These are phyloP conservation scores for Dimocarpus longan DNA, from an alignment of 345 rosid species.

Conservation along the genomic window DNA sequence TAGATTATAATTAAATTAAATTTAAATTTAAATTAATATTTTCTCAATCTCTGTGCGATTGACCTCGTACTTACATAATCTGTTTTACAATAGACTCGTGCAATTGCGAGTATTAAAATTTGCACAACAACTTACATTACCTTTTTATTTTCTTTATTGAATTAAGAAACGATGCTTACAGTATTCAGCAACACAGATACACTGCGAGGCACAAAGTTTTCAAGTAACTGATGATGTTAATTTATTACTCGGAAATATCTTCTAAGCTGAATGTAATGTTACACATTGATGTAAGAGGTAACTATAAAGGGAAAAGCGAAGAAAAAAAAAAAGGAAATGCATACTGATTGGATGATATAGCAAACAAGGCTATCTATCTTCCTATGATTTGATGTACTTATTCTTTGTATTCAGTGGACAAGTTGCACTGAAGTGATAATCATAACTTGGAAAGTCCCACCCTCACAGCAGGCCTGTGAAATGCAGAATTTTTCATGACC, in stretches of 20 bases:
- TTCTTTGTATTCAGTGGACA: neutral
- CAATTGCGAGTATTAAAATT: too few species aligned
- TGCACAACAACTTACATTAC: too few species aligned
- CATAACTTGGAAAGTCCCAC: slow-evolving; percentile 31
- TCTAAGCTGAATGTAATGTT: neutral
- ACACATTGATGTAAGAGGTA: neutral
- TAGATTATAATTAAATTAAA: too few species aligned
- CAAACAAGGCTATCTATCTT: neutral
- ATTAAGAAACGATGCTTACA: neutral
- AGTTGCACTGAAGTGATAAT: neutral
- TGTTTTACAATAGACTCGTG: too few species aligned
- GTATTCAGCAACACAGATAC: neutral
- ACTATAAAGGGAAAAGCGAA: neutral
- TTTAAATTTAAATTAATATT: too few species aligned
- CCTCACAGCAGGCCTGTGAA: slow-evolving; percentile 38
- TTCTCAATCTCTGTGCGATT: too few species aligned
- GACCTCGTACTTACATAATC: too few species aligned
- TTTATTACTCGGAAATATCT: too few species aligned
- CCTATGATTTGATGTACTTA: neutral
- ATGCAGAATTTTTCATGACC: neutral
- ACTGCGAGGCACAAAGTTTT: neutral
- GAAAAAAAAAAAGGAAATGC: neutral
- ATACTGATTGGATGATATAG: neutral
- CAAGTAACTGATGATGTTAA: too few species aligned
- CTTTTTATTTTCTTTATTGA: neutral